Evolutionary conservation across 345 rosid genomes (phyloP).

Genomic region (Streptanthus diversifolius): DNA sequence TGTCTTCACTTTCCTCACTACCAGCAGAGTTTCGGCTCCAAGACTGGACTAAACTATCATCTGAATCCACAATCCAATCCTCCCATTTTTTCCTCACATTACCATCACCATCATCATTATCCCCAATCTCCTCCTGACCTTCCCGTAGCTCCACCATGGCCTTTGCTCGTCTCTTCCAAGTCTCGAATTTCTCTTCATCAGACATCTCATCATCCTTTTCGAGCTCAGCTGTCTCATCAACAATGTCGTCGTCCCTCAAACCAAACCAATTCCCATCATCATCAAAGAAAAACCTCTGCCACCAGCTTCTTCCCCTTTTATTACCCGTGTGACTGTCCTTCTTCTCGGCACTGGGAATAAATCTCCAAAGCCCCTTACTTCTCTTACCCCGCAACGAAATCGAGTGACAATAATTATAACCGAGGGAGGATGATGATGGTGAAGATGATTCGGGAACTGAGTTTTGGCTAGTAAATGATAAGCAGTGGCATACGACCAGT

Average conservation of each 20-base stretch:
- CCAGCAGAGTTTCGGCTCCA: slow-evolving; percentile 45
- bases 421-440: neutral
- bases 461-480: slow-evolving; percentile 38
- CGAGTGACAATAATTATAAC: slow-evolving; percentile 21
- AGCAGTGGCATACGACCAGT: slow-evolving; percentile 44
- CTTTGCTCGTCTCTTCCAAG: slow-evolving; percentile 92
- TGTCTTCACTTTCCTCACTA: slow-evolving; percentile 25
- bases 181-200: slow-evolving; percentile 68
- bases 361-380: slow-evolving; percentile 38
- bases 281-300: slow-evolving; percentile 73
- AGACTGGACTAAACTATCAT: slow-evolving; percentile 40
- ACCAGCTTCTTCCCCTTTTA: slow-evolving; percentile 62
- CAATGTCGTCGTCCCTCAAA: slow-evolving; percentile 59
- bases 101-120: slow-evolving; percentile 27
- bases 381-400: slow-evolving; percentile 30
- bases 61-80: slow-evolving; percentile 76
- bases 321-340: slow-evolving; percentile 28
- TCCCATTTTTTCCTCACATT: slow-evolving; percentile 83
- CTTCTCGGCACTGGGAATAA: slow-evolving; percentile 45
- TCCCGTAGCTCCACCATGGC: slow-evolving; percentile 88
- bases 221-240: slow-evolving; percentile 36
- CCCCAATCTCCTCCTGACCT: slow-evolving; percentile 52
- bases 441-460: slow-evolving; percentile 1
- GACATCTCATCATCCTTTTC: slow-evolving; percentile 42
- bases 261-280: slow-evolving; percentile 93